Conservation (phyloP, 768 basidiomycete species). For the Podaxis sp. region DNA sequence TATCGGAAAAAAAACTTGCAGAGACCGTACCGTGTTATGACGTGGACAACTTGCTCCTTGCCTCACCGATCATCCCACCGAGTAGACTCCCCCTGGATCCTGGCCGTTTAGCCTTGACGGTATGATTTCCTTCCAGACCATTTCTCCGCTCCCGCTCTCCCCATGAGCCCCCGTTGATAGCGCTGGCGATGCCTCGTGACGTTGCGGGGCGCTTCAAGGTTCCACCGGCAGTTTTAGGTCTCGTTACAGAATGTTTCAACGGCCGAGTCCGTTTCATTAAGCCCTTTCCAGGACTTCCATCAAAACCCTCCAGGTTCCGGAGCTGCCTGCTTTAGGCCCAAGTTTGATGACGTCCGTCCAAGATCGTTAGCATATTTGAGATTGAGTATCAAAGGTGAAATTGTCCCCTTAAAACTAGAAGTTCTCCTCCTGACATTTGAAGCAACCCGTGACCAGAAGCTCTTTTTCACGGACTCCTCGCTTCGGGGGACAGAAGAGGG, state of each 20-base stretch:
- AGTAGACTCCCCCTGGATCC: neutral
- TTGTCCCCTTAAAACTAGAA: neutral
- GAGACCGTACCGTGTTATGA: neutral
- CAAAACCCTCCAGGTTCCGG: neutral
- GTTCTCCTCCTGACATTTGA: constrained; percentile 1
- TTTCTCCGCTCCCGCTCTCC: neutral
- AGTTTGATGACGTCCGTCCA: neutral
- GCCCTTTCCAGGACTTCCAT: neutral
- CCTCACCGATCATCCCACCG: neutral
- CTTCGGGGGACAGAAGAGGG: neutral
- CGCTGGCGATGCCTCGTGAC: neutral
- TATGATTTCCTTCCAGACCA: neutral
- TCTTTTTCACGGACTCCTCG: neutral
- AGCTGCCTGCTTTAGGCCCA: neutral
- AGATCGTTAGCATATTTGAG: neutral
- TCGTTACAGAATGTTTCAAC: neutral
- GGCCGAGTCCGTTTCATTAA: neutral
- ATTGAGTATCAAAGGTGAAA: neutral
- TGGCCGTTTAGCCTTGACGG: neutral
- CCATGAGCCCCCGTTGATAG: neutral
- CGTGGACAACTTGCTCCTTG: neutral
- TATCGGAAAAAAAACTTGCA: neutral
- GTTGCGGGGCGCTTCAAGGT: neutral
- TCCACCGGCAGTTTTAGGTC: neutral
- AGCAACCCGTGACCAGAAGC: constrained; percentile 8